A percentile compares a stretch with the other conserved stretches of the same genome.
These are phyloP conservation scores for Oryza glaberrima DNA, from an alignment of 176 grass and related monocot genomes.

Conservation along the genomic window DNA sequence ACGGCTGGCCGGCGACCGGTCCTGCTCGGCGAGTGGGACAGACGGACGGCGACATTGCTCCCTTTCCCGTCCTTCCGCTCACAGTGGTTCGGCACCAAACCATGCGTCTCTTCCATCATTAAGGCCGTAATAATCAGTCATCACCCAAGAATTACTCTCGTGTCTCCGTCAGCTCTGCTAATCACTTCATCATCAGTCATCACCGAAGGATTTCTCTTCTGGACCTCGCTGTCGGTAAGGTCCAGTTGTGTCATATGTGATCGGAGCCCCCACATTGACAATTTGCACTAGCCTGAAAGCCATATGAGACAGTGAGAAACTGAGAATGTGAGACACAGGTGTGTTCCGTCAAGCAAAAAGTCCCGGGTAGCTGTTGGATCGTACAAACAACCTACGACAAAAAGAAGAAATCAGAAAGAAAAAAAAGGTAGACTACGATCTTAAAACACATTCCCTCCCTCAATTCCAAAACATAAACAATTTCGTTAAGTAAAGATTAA, in stretches of 20 bases:
- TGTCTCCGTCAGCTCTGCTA: neutral
- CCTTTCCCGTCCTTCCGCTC: neutral
- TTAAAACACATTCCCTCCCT: neutral
- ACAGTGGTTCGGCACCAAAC: conserved; percentile 36
- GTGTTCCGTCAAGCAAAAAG: neutral
- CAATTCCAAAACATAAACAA: too few relatives aligned
- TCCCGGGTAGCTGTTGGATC: neutral
- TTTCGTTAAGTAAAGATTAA: too few relatives aligned
- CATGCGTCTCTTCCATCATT: conserved; percentile 27
- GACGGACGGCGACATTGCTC: conserved; percentile 22
- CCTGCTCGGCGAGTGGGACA: conserved; percentile 25
- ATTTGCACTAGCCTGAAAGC: neutral
- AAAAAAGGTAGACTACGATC: neutral
- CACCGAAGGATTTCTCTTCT: neutral
- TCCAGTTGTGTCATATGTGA: neutral
- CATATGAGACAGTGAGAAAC: too few relatives aligned
- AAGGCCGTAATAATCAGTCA: neutral
- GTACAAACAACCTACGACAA: neutral
- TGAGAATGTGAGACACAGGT: neutral
- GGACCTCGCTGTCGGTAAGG: neutral
- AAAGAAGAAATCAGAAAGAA: neutral
- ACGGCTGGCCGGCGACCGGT: conserved; percentile 21
- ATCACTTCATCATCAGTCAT: neutral
- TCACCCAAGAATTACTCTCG: neutral
- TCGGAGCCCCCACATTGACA: neutral